Evolutionary conservation across 768 basidiomycete genomes (phyloP).

Genomic region (Termitomyces sp.): DNA sequence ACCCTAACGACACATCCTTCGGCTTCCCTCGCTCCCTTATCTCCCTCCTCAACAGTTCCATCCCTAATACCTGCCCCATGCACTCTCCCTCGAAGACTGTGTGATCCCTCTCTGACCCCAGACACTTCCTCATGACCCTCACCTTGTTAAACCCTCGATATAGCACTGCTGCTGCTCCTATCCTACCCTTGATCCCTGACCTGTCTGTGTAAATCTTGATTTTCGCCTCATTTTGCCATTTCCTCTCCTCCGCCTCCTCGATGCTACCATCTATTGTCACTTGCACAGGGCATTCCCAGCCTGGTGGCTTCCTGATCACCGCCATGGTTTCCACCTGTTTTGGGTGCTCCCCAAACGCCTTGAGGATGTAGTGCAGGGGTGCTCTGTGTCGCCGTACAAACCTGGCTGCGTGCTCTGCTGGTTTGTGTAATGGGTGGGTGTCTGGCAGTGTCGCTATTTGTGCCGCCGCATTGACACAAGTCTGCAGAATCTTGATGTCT

Average conservation of each 20-base stretch:
- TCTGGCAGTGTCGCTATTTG: too few species aligned
- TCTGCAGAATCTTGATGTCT: not conserved
- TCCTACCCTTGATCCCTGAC: slow-evolving; percentile 11
- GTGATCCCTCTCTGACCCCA: slow-evolving; percentile 11
- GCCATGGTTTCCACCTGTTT: not conserved
- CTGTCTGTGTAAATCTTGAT: not conserved
- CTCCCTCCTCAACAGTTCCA: not conserved
- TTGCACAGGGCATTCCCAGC: not conserved
- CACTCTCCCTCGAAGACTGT: slow-evolving; percentile 19
- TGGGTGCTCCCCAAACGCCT: not conserved
- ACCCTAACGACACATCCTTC: not conserved
- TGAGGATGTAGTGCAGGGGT: not conserved
- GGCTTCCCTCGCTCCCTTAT: slow-evolving; percentile 16
- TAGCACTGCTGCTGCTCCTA: slow-evolving; percentile 24
- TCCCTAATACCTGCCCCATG: slow-evolving; percentile 11
- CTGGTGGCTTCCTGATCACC: not conserved
- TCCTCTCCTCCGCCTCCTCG: not conserved
- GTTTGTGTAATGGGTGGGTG: too few species aligned
- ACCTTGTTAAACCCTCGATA: not conserved
- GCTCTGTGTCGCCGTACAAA: not conserved
- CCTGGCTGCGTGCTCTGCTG: not conserved
- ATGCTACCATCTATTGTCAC: not conserved
- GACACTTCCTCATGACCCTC: not conserved
- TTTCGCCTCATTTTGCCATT: not conserved
- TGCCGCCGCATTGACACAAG: too few species aligned